Conservation (phyloP, 257 asterid species). For the Henckelia pumila region DNA sequence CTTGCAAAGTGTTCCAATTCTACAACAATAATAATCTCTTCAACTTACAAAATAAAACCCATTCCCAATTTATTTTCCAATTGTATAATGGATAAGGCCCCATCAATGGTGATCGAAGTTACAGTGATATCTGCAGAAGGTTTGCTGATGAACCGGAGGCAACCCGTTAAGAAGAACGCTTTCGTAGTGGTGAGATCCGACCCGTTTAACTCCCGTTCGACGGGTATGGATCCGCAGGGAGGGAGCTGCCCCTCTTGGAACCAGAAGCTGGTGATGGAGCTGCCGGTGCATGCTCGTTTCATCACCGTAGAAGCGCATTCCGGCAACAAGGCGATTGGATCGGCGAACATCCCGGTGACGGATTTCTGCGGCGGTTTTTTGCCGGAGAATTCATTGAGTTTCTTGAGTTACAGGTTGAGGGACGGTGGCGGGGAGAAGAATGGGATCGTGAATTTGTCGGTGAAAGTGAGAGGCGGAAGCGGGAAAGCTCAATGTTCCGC, state of each 20-base stretch:
- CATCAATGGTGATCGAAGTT: conserved; percentile 14
- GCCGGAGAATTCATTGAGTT: conserved; percentile 59
- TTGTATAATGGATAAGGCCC: neutral
- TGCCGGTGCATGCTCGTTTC: conserved; percentile 48
- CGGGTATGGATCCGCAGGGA: conserved; percentile 44
- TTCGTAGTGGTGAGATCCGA: conserved; percentile 36
- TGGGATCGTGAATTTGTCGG: conserved; percentile 73
- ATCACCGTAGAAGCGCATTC: conserved; percentile 58
- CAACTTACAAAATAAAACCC: neutral
- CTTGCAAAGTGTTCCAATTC: neutral
- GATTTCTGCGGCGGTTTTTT: conserved; percentile 63
- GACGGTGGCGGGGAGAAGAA: conserved; percentile 49
- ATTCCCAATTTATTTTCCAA: neutral
- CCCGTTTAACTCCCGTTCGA: conserved; percentile 31
- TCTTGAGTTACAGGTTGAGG: conserved; percentile 77
- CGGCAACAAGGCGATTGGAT: conserved; percentile 41
- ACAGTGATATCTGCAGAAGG: conserved; percentile 46
- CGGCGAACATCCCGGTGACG: conserved; percentile 53
- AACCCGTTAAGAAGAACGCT: conserved; percentile 34
- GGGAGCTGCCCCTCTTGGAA: conserved; percentile 65
- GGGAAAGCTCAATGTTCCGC: conserved; percentile 4
- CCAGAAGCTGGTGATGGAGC: conserved; percentile 50
- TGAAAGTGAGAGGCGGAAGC: conserved; percentile 33
- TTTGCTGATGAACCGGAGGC: conserved; percentile 22
- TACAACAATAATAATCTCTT: neutral